Conservation (phyloP, 2,329 filamentous ascomycete species). For the Arthrinium puccinioides region DNA sequence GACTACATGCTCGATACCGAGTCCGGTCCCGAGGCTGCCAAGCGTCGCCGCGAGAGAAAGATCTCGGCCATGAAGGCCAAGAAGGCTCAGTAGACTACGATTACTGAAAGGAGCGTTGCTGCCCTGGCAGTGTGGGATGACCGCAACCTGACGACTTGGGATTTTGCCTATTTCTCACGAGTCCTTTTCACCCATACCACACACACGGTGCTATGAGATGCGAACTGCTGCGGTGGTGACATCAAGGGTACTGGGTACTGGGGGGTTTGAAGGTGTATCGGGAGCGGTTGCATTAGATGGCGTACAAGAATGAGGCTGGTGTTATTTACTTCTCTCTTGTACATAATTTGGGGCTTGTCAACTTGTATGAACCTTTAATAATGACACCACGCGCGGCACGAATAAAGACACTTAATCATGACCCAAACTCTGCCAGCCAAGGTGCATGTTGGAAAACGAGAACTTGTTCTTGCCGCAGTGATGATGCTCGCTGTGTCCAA, state of each 20-base stretch:
- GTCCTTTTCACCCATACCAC: too few relatives aligned
- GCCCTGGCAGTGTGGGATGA: too few relatives aligned
- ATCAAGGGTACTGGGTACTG: too few relatives aligned
- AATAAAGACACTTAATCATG: conserved; percentile 7
- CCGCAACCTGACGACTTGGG: too few relatives aligned
- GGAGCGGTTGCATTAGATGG: background rate
- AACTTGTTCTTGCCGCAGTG: background rate
- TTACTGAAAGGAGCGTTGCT: too few relatives aligned
- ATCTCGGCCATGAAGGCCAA: conserved; percentile 55
- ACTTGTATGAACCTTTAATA: conserved; percentile 11
- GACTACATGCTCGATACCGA: conserved; percentile 92
- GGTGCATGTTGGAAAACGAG: too few relatives aligned
- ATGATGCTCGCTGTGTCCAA: background rate
- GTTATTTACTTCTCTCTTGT: conserved; percentile 12
- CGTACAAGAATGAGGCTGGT: background rate
- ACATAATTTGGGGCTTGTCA: conserved; percentile 12
- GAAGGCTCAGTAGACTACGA: conserved; percentile 55
- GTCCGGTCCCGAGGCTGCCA: conserved; percentile 78
- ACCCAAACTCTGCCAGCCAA: too few relatives aligned
- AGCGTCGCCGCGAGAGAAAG: conserved; percentile 75
- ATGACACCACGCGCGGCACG: conserved; percentile 9
- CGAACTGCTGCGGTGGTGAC: too few relatives aligned
- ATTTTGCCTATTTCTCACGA: too few relatives aligned
- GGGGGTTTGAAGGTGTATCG: too few relatives aligned
- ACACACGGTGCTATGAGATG: too few relatives aligned